phyloP scores from a whole-genome alignment of 352 stramenopile species.

The Pythium dissotocum region DNA sequence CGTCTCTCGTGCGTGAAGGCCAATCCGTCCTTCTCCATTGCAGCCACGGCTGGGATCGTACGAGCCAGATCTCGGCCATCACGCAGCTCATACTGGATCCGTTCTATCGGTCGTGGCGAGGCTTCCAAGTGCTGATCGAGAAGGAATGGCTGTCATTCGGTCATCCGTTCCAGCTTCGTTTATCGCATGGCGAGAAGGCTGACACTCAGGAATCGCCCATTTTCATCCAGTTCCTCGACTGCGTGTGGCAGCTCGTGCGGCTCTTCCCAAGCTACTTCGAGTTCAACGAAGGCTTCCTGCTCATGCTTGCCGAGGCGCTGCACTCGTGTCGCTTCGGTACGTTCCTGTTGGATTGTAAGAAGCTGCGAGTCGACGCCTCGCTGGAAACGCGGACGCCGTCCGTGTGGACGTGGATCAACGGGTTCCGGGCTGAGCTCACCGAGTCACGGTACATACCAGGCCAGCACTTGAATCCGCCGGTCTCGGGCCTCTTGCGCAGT shows the following conservation, averaged over 20 bases:
- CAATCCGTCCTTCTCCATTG: conserved; percentile 83
- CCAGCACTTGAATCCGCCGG: conserved; percentile 53
- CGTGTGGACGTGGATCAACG: conserved; percentile 85
- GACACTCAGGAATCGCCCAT: conserved; percentile 83
- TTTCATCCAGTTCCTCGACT: conserved; percentile 87
- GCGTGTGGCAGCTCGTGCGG: conserved; percentile 82
- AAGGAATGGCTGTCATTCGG: conserved; percentile 87
- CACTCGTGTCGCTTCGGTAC: conserved; percentile 98
- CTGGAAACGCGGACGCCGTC: conserved; percentile 66
- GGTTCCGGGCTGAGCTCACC: conserved; percentile 60
- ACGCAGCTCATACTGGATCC: conserved; percentile 75
- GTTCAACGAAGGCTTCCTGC: conserved; percentile 94
- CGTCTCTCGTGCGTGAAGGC: conserved; percentile 89
- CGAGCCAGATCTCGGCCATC: conserved; percentile 85
- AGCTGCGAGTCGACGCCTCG: conserved; percentile 58
- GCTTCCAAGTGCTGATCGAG: conserved; percentile 81
- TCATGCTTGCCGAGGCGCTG: conserved; percentile 94
- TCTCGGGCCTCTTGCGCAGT: conserved; percentile 62
- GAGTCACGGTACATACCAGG: conserved; percentile 55
- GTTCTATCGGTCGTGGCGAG: conserved; percentile 77
- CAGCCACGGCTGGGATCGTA: conserved; percentile 88
- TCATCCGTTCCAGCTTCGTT: conserved; percentile 78
- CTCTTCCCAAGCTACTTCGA: conserved; percentile 97
- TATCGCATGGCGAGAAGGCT: conserved; percentile 76
- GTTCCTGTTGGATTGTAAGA: conserved; percentile 96